Evolutionary conservation across 441 rosid genomes (phyloP).

Genomic region (Croton setiger): DNA sequence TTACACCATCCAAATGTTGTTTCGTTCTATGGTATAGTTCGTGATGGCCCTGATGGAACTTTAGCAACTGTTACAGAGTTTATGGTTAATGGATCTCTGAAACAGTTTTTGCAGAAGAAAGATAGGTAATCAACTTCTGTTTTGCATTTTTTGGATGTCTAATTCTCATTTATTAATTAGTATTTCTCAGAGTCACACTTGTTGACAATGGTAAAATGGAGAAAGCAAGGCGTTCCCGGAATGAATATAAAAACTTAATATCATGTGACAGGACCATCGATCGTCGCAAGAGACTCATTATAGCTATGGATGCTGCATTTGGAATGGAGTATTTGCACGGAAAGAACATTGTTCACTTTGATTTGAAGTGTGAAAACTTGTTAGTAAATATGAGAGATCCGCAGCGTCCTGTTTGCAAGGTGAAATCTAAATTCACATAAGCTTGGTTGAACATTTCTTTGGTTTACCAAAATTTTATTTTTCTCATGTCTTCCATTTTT

Average conservation of each 20-base stretch:
- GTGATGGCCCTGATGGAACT: constrained; percentile 98
- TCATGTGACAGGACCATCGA: constrained; percentile 67
- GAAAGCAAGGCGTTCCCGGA: neutral
- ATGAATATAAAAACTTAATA: constrained; percentile 23
- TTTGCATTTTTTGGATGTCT: constrained; percentile 13
- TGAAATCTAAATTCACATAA: constrained; percentile 14
- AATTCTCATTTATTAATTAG: neutral
- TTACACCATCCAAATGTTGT: constrained; percentile 99
- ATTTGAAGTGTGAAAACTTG: constrained; percentile 95
- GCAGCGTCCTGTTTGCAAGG: constrained; percentile 98
- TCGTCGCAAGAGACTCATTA: constrained; percentile 98
- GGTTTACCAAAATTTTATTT: neutral
- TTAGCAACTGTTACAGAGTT: constrained; percentile 96
- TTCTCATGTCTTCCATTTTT: neutral
- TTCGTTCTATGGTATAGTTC: constrained; percentile 96
- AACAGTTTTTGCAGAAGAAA: constrained; percentile 96
- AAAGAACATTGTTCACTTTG: constrained; percentile 96
- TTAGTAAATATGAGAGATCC: constrained; percentile 99
- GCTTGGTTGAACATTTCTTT: constrained; percentile 17
- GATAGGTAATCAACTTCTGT: constrained; percentile 60
- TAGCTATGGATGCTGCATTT: constrained; percentile 98
- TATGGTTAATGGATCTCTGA: constrained; percentile 97
- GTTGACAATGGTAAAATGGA: constrained; percentile 8
- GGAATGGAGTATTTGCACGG: constrained; percentile 99
- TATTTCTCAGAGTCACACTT: constrained; percentile 9